Percentiles rank a stretch among this genome's conserved stretches.
phyloP scores from a whole-genome alignment of 2,329 filamentous ascomycete genomes.

The Cladobotryum protrusum region DNA sequence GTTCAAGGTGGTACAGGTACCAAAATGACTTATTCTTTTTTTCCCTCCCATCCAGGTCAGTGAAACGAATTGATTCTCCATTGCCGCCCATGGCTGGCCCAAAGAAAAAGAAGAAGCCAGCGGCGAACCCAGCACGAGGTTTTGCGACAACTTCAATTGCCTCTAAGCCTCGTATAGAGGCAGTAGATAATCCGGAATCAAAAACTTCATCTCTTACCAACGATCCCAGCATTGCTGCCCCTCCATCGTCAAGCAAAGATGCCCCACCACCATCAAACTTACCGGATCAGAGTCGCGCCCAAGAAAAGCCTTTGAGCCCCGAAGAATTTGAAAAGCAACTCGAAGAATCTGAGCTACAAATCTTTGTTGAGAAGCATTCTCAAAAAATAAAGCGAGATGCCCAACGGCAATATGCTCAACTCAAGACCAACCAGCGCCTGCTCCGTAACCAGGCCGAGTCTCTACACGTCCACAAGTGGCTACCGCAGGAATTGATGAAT shows the following conservation, averaged over 20 bases:
- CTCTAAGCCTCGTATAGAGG: constrained; percentile 68
- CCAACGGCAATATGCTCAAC: constrained; percentile 64
- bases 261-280: constrained; percentile 13
- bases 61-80: constrained; percentile 1
- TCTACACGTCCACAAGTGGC: constrained; percentile 69
- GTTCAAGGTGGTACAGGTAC: no score
- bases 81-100: constrained; percentile 54
- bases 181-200: constrained; percentile 30
- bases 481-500: constrained; percentile 72
- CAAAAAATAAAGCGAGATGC: constrained; percentile 74
- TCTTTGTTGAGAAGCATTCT: constrained; percentile 78
- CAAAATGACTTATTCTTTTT: neutral
- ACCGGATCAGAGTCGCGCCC: neutral
- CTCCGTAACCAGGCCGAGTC: constrained; percentile 72
- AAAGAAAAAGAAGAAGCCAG: constrained; percentile 89
- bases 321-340: constrained; percentile 88
- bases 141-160: constrained; percentile 92
- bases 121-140: constrained; percentile 79
- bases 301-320: constrained; percentile 56
- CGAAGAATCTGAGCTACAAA: constrained; percentile 83
- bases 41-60: neutral
- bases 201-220: constrained; percentile 15
- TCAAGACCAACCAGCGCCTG: constrained; percentile 80
- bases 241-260: constrained; percentile 22
- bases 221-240: constrained; percentile 24